Evolutionary conservation across 768 basidiomycete species (phyloP).

Genomic region (Russula virescens): DNA sequence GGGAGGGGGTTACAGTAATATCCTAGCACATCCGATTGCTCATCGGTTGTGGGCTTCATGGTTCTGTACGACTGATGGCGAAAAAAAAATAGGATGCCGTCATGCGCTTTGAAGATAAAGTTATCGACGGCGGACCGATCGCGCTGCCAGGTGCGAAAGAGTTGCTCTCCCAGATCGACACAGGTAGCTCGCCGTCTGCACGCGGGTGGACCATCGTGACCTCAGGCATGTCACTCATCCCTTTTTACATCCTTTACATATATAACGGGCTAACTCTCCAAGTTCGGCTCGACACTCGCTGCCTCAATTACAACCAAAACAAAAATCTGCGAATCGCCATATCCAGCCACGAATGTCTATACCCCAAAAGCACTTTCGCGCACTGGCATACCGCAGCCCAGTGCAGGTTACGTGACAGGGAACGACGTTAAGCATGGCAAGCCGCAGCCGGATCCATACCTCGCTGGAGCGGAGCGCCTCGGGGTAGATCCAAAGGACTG

Average conservation of each 20-base stretch:
- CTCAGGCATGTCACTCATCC: constrained; percentile 64
- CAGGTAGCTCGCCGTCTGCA: constrained; percentile 24
- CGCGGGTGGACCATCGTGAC: constrained; percentile 81
- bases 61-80: neutral
- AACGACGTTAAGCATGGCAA: constrained; percentile 70
- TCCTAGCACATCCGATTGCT: neutral
- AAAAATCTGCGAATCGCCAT: neutral
- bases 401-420: constrained; percentile 62
- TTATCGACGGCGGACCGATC: constrained; percentile 56
- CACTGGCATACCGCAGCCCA: constrained; percentile 55
- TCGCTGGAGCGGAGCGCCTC: constrained; percentile 63
- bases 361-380: constrained; percentile 60
- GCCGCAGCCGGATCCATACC: constrained; percentile 85
- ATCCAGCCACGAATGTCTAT: constrained; percentile 68
- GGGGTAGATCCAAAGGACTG: constrained; percentile 54
- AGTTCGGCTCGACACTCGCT: neutral
- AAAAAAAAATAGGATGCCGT: constrained; percentile 45
- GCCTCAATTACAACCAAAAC: neutral
- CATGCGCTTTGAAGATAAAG: constrained; percentile 71
- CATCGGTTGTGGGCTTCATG: neutral
- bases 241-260: constrained; percentile 27
- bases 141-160: constrained; percentile 60
- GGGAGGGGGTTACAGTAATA: neutral
- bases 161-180: constrained; percentile 38
- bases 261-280: constrained; percentile 33